Conservation (phyloP, 2,329 filamentous ascomycete genomes). For the Orbilia javanica region DNA sequence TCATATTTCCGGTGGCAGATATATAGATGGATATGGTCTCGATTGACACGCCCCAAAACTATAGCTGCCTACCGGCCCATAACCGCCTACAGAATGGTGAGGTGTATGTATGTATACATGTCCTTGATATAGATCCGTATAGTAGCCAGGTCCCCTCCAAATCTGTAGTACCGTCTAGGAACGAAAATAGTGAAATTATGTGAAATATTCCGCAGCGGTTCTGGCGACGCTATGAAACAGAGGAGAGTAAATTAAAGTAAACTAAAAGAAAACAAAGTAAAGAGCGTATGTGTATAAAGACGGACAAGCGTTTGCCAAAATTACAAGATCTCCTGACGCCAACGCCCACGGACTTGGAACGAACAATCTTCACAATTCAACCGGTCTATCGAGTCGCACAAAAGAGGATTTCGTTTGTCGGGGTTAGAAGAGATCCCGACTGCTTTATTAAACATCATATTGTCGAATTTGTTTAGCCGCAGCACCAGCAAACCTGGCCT, state of each 20-base stretch:
- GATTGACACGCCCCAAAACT: no score
- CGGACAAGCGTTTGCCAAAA: constrained; percentile 22
- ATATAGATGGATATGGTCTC: no score
- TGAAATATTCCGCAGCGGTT: constrained; percentile 20
- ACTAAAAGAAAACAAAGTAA: neutral
- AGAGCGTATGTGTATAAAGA: constrained; percentile 12
- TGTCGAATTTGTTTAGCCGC: neutral
- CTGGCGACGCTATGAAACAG: constrained; percentile 21
- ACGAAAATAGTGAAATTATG: constrained; percentile 10
- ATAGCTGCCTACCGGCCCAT: no score
- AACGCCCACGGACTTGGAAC: constrained; percentile 39
- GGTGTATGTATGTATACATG: no score
- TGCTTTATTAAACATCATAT: constrained; percentile 23
- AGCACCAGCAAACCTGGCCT: neutral
- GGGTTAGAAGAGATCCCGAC: neutral
- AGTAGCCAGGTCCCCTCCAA: neutral
- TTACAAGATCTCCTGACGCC: constrained; percentile 50
- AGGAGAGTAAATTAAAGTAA: neutral
- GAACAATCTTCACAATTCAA: constrained; percentile 32
- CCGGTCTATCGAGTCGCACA: constrained; percentile 36
- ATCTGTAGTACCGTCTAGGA: constrained; percentile 8
- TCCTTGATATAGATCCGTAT: no score
- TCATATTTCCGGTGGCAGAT: no score
- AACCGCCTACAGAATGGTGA: no score
- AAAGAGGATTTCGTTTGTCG: constrained; percentile 9